Evolutionary conservation across 805 yeast genomes (phyloP).

Genomic region (Metschnikowia hibisci): DNA sequence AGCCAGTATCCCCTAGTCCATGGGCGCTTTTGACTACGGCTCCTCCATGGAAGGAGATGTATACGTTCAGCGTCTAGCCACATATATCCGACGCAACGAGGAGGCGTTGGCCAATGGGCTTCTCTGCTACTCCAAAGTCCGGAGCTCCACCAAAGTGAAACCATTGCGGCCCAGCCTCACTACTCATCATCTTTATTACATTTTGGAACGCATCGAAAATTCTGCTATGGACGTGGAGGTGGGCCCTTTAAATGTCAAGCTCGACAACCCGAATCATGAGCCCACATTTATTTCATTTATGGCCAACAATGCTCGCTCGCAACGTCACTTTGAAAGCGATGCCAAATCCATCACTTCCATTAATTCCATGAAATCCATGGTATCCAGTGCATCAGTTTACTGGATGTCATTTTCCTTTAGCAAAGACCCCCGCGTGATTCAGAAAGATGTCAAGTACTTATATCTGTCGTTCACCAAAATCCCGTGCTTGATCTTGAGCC

Average conservation of each 20-base stretch:
- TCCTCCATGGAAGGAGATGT: constrained; percentile 52
- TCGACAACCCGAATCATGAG: constrained; percentile 55
- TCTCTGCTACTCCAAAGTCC: constrained; percentile 45
- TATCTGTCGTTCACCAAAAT: constrained; percentile 62
- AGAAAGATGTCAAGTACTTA: constrained; percentile 51
- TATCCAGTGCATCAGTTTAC: constrained; percentile 39
- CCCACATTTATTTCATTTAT: constrained; percentile 55
- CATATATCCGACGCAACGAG: constrained; percentile 53
- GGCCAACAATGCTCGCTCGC: constrained; percentile 49
- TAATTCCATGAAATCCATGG: constrained; percentile 52
- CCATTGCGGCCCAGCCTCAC: constrained; percentile 57
- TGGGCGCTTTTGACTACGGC: constrained; percentile 25
- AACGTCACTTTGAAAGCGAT: constrained; percentile 40
- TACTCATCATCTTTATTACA: constrained; percentile 59
- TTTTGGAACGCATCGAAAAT: constrained; percentile 54
- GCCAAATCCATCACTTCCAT: constrained; percentile 53
- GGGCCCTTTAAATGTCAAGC: constrained; percentile 59
- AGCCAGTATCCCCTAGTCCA: background rate
- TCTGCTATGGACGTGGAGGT: constrained; percentile 46
- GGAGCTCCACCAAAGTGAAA: constrained; percentile 31
- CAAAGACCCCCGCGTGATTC: constrained; percentile 42
- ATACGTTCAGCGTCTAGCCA: constrained; percentile 50
- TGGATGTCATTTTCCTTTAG: constrained; percentile 36
- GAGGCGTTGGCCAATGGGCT: constrained; percentile 58
- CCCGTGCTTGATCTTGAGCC: constrained; percentile 59